These are phyloP conservation scores for Auricularia cornea DNA, from an alignment of 768 basidiomycete species.

Conservation along the genomic window DNA sequence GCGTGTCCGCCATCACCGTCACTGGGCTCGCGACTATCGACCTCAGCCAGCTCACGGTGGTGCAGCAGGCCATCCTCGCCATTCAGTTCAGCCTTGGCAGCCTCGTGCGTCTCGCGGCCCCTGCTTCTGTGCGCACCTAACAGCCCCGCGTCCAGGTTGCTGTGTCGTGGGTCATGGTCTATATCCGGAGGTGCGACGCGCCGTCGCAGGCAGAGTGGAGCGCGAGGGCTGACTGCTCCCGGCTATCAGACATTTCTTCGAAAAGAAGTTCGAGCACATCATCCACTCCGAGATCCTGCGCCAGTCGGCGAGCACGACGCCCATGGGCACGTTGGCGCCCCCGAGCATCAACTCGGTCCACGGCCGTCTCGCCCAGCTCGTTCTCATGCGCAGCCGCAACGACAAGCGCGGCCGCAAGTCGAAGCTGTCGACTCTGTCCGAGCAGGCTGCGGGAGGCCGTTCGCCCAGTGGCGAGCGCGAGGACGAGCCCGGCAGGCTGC, in stretches of 20 bases:
- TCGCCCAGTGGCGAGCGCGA: background rate
- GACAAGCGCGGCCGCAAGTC: background rate
- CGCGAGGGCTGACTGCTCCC: constrained; percentile 2
- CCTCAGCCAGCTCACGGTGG: constrained; percentile 55
- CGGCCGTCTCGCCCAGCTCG: constrained; percentile 1
- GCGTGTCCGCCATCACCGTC: constrained; percentile 68
- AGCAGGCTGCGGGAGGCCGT: background rate
- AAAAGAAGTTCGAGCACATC: constrained; percentile 54
- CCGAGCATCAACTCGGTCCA: background rate
- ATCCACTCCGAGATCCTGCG: constrained; percentile 34
- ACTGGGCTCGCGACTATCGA: constrained; percentile 65
- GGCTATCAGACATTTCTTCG: constrained; percentile 53
- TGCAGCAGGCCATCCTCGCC: constrained; percentile 64
- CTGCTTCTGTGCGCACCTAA: constrained; percentile 2
- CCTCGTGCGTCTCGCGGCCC: constrained; percentile 56
- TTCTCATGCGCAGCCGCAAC: constrained; percentile 3
- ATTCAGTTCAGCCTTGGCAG: constrained; percentile 71
- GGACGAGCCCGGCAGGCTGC: constrained; percentile 23
- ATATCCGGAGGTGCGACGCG: constrained; percentile 61
- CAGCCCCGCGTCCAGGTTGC: constrained; percentile 39
- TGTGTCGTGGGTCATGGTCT: constrained; percentile 79
- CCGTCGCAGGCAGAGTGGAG: background rate
- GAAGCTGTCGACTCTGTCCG: background rate
- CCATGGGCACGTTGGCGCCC: background rate
- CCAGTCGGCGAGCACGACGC: constrained; percentile 10